A percentile compares a stretch with the other conserved stretches of the same genome.
These are phyloP conservation scores for Penicillium sp. DNA, from an alignment of 2,329 filamentous ascomycete species.

Conservation along the genomic window DNA sequence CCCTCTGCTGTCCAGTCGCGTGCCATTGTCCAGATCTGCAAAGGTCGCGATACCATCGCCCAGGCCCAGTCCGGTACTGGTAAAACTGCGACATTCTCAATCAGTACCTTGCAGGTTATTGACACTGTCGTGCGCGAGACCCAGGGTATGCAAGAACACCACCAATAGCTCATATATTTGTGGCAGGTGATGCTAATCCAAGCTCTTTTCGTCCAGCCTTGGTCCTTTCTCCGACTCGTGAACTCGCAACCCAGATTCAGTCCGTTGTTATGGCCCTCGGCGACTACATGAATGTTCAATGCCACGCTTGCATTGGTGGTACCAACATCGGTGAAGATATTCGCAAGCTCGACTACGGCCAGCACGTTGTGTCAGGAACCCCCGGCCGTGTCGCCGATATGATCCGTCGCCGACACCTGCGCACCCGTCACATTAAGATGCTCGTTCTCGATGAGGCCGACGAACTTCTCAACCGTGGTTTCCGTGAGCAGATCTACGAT, in stretches of 20 bases:
- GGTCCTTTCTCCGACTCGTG: slow-evolving; percentile 90
- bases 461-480: slow-evolving; percentile 97
- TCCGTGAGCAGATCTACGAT: slow-evolving; percentile 99
- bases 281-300: slow-evolving; percentile 99
- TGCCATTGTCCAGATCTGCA: slow-evolving; percentile 98
- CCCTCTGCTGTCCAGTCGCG: slow-evolving; percentile 97
- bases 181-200: slow-evolving; percentile 10
- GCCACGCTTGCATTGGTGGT: slow-evolving; percentile 98
- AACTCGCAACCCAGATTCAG: slow-evolving; percentile 98
- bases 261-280: slow-evolving; percentile 98
- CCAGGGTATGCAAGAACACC: slow-evolving; percentile 57
- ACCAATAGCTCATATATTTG: not conserved
- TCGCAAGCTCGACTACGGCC: slow-evolving; percentile 93
- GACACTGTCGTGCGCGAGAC: slow-evolving; percentile 91
- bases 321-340: slow-evolving; percentile 98
- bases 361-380: slow-evolving; percentile 96
- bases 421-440: slow-evolving; percentile 99
- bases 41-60: slow-evolving; percentile 97
- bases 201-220: slow-evolving; percentile 61
- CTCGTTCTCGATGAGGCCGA: slow-evolving; percentile 99
- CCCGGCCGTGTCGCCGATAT: slow-evolving; percentile 99
- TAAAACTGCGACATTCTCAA: slow-evolving; percentile 96
- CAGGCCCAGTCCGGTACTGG: slow-evolving; percentile 97
- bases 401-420: slow-evolving; percentile 97
- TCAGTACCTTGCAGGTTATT: slow-evolving; percentile 94